Evolutionary conservation across 1,139 yeast species (phyloP).

Genomic region (Scheffersomyces lignicola): DNA sequence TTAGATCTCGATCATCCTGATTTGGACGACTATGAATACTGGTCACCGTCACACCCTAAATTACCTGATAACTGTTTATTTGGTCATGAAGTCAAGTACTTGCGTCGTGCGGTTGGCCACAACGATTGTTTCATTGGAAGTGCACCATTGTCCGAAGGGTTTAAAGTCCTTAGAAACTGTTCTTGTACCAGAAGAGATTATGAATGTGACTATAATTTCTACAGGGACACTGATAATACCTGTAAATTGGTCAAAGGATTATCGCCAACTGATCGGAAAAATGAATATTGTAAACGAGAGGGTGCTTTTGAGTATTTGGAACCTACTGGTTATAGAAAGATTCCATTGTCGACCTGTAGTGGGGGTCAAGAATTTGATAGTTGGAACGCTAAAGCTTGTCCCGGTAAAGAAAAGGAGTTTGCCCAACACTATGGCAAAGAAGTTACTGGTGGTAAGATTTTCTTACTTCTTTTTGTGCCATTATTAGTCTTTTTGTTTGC

Average conservation of each 20-base stretch:
- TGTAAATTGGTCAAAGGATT: conserved; percentile 80
- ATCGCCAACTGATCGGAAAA: conserved; percentile 60
- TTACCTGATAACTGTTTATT: conserved; percentile 69
- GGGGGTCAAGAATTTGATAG: conserved; percentile 58
- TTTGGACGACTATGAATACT: conserved; percentile 74
- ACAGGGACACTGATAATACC: conserved; percentile 72
- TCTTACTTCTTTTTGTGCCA: conserved; percentile 58
- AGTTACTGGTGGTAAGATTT: conserved; percentile 52
- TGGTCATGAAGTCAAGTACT: conserved; percentile 81
- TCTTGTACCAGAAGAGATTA: conserved; percentile 83
- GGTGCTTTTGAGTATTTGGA: conserved; percentile 56
- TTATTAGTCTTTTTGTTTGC: conserved; percentile 55
- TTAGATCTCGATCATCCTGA: conserved; percentile 60
- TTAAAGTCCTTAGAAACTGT: conserved; percentile 64
- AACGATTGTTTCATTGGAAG: conserved; percentile 79
- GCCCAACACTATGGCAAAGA: conserved; percentile 57
- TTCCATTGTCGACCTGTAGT: conserved; percentile 46
- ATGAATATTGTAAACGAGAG: conserved; percentile 57
- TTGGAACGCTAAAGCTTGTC: conserved; percentile 73
- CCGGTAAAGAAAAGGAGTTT: conserved; percentile 78
- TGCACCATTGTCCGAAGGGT: conserved; percentile 66
- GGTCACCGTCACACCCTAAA: conserved; percentile 76
- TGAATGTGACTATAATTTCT: conserved; percentile 91
- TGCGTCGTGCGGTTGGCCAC: conserved; percentile 64
- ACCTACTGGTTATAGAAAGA: conserved; percentile 48